Evolutionary conservation across 495 filamentous ascomycete genomes (phyloP).

Genomic region (Saxophila tyrrhenica): DNA sequence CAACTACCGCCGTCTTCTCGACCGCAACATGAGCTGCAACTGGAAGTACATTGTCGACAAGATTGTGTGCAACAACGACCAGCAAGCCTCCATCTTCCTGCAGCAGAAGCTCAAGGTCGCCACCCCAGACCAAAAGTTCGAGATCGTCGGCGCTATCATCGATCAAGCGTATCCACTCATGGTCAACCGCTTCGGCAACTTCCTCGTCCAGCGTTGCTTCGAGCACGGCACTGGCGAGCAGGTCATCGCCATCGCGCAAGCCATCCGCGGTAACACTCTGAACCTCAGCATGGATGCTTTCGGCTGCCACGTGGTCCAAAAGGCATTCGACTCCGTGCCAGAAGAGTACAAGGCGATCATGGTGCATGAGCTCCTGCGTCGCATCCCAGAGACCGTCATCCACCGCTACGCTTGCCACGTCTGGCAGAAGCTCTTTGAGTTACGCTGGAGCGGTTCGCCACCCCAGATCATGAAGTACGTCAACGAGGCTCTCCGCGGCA

Average conservation of each 20-base stretch:
- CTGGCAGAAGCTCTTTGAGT: conserved; percentile 99
- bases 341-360: conserved; percentile 97
- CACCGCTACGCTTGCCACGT: conserved; percentile 98
- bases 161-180: conserved; percentile 91
- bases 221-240: conserved; percentile 95
- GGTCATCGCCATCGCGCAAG: conserved; percentile 85
- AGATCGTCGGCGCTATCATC: conserved; percentile 93
- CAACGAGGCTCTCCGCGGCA: conserved; percentile 86
- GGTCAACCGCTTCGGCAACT: conserved; percentile 98
- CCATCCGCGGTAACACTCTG: conserved; percentile 89
- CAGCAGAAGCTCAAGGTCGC: conserved; percentile 98
- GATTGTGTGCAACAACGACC: conserved; percentile 97
- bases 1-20: conserved; percentile 89
- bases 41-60: conserved; percentile 99
- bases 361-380: conserved; percentile 90
- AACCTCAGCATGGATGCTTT: conserved; percentile 96
- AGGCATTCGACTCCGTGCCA: conserved; percentile 92
- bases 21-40: conserved; percentile 93
- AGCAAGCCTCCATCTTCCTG: conserved; percentile 95
- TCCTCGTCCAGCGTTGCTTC: conserved; percentile 95
- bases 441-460: conserved; percentile 87
- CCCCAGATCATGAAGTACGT: conserved; percentile 98
- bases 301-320: conserved; percentile 96
- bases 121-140: conserved; percentile 88
- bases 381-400: conserved; percentile 95